phyloP scores from a whole-genome alignment of 257 asterid genomes.

The Fraxinus quadrangulata region DNA sequence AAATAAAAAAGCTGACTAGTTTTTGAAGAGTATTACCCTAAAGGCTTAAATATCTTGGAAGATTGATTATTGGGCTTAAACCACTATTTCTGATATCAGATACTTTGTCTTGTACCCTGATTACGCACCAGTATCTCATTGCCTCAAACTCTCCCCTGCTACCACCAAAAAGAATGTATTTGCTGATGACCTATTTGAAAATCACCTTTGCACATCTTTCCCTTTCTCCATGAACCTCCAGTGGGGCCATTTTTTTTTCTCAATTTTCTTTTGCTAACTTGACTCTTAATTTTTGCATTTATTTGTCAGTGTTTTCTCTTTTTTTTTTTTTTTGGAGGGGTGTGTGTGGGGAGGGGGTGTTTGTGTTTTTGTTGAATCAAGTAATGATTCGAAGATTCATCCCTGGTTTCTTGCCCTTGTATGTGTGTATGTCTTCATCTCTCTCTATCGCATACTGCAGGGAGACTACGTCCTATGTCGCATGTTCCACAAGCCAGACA shows the following conservation, averaged over 20 bases:
- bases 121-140: not conserved
- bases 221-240: too few species aligned
- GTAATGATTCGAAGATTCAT: not conserved
- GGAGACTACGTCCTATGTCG: constrained; percentile 76
- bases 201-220: not conserved
- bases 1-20: not conserved
- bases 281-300: not conserved
- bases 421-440: not conserved
- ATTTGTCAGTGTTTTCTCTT: too few species aligned
- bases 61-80: not conserved
- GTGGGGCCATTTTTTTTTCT: too few species aligned
- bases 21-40: not conserved
- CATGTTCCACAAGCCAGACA: constrained; percentile 55
- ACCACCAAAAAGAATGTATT: not conserved
- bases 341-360: not conserved
- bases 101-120: not conserved
- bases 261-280: not conserved
- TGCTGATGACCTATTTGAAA: not conserved
- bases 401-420: constrained; percentile 15
- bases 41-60: not conserved
- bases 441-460: constrained; percentile 35
- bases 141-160: not conserved
- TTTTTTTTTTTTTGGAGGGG: too few species aligned
- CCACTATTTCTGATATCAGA: not conserved
- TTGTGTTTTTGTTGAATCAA: too few species aligned